Base-by-base conservation (phyloP, 805 yeast species). In the Teunomyces panamensis region DNA sequence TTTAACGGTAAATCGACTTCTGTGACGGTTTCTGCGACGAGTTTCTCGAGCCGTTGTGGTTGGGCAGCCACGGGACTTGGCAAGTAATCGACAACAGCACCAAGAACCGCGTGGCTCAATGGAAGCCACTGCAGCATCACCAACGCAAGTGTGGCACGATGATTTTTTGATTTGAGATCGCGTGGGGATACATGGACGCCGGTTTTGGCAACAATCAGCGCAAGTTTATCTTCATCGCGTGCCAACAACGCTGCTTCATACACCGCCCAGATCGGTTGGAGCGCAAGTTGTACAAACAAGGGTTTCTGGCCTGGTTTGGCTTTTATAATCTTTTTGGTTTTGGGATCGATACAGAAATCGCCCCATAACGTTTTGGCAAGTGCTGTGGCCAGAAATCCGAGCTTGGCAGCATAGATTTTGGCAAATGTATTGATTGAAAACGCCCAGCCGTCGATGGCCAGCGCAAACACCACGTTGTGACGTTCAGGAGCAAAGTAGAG, bases 361-460 rank as follows among this genome's bases (percentile, higher is more conserved):
- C 99, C 99, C 98, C 98, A 94, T 4, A 94, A 72, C n/a, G 90
- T 89, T 59, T 87, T 87, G 49, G 85, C 84, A 39, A 94, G 74
- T 46, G 81, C 88, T 14, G 81, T 81, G 52, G 90, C 83, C 53
- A 88, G 87, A 55, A 92, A 85, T 0, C 96, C 97, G 14, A 92
- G 71, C 58, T 89, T 89, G 43, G 81, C 80, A 68, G 86, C 94
- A 63, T 89, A 89, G 30, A 94, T 82, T 48, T 86, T 84, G 6
- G 97, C 87, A 66, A 94, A 87, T 55, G 94, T 96, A 44, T 88
- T 81, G 43, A 94, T 75, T 37, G 89, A 87, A 65, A 94, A 94
- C 1, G 98, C 99, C 98, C 99, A 94, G 9, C 98, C 98, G 68
- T 94, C 99, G 14, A 87, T 75, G 1, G 99, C 99, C 27, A 81